Evolutionary conservation across 139 green algal species (phyloP).

Genomic region (Coelastrella sp.): DNA sequence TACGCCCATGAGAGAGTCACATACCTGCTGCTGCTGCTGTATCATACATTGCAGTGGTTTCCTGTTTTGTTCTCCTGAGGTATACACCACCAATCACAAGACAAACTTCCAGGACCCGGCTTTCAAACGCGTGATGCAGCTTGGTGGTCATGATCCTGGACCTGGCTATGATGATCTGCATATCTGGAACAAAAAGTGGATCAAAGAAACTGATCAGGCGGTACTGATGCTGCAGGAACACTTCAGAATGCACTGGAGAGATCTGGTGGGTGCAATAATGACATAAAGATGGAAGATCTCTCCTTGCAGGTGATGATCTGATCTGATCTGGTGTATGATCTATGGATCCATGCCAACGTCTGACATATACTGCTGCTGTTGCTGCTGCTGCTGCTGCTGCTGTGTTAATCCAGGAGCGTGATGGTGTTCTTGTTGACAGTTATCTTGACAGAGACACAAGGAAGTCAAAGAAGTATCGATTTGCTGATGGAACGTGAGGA

Average conservation of each 20-base stretch:
- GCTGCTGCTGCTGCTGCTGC: no score
- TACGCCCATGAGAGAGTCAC: no score
- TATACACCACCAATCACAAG: conserved; percentile 42
- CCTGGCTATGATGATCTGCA: background rate
- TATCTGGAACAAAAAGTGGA: background rate
- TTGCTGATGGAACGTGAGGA: background rate
- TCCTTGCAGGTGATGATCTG: no score
- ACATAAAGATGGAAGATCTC: no score
- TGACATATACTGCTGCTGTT: no score
- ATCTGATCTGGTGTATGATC: background rate
- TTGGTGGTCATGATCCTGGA: background rate
- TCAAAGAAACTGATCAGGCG: background rate
- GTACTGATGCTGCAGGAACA: background rate
- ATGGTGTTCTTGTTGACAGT: background rate
- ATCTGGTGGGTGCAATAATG: conserved; percentile 6
- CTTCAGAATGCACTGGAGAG: background rate
- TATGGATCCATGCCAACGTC: background rate
- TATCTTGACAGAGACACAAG: background rate
- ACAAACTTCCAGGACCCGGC: conserved; percentile 29
- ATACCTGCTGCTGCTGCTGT: no score
- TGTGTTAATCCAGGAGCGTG: background rate
- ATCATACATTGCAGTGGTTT: conserved; percentile 10
- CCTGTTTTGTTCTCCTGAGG: conserved; percentile 17
- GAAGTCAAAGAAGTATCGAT: background rate
- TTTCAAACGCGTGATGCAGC: background rate